Percentiles rank a stretch among this genome's conserved stretches.
Evolutionary conservation across 495 filamentous ascomycete species (phyloP).

Genomic region (Jackrogersella minutella): DNA sequence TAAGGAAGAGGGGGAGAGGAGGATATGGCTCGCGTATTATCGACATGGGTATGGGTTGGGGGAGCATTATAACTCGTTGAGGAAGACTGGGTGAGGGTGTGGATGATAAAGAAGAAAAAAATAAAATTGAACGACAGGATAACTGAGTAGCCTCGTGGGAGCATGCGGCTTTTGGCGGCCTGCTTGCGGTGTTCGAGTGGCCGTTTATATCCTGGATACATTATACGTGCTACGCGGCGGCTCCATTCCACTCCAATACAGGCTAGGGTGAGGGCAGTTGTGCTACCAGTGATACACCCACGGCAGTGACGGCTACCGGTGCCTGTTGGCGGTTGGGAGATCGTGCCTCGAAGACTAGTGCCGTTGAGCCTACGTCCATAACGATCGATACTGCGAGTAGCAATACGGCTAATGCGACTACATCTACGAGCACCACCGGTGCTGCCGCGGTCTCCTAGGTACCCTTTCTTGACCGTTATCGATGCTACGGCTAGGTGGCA

Average conservation of each 20-base stretch:
- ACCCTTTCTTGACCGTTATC: neutral
- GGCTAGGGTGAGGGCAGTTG: no score
- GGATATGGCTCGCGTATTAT: conserved; percentile 94
- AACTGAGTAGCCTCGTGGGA: neutral
- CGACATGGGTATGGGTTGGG: conserved; percentile 89
- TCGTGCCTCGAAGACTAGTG: neutral
- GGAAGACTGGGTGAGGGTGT: conserved; percentile 51
- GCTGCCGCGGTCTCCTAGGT: neutral
- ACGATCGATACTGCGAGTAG: neutral
- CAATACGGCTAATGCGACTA: neutral
- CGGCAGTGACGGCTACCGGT: no score
- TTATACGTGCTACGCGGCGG: neutral
- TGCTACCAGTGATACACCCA: no score
- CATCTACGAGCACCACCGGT: neutral
- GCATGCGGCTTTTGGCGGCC: neutral
- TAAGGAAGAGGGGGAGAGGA: conserved; percentile 40
- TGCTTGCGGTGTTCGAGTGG: neutral
- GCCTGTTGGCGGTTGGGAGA: neutral
- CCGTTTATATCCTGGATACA: neutral
- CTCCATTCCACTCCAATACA: neutral
- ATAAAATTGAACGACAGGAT: neutral
- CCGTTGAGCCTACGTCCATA: neutral
- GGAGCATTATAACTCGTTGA: conserved; percentile 95
- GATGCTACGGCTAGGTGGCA: neutral
- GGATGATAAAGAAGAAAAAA: neutral